Evolutionary conservation across 306 rosid genomes (phyloP), one percentile per base, ranked within the genome.

Genomic region (Cucurbita pepo): DNA sequence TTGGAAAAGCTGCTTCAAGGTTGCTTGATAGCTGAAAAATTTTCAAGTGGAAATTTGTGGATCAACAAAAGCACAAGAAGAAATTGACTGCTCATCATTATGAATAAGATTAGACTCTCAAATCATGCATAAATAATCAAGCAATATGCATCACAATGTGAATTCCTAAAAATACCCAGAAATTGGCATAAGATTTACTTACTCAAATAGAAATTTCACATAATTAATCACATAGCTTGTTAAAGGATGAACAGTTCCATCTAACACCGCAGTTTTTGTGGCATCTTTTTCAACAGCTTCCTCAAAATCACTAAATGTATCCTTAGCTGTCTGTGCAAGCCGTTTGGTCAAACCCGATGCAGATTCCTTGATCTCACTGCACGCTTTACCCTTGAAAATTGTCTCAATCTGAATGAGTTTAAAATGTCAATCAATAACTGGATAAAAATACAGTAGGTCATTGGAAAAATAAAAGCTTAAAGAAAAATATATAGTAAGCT

Each of bases 211-310:
- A 86, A 94, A 89, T 82, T 91, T 94, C 79, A 94, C 99, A 64
- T 91, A 91, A 83, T 94, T 91, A 77, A 94, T 91, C 71, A 94
- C 97, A 65, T 94, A 89, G 87, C 99, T 94, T 63, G 99, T 94
- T 84, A 94, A 79, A 78, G 99, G 97, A 84, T 94, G 99, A 19
- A 91, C 97, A 61, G 99, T 91, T 82, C 97, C 99, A 86, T 94
- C 99, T 63, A 86, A 81, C 59, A 94, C 99, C 58, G 96, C 99
- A 76, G 97, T 94, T 79, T 94, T 89, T 0, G 97, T 94, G 50
- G 97, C 96, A 83, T 94, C 96, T 79, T 91, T 91, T 78, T 91
- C 97, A 81, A 94, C 95, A 5, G 95, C 97, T 84, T 89, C 97
- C 82, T 94, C 97, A 85, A 91, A 91, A 88, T 94, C 97, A 69